phyloP scores from a whole-genome alignment of 1,284 basidiomycete genomes.

The Peniophora sp. region DNA sequence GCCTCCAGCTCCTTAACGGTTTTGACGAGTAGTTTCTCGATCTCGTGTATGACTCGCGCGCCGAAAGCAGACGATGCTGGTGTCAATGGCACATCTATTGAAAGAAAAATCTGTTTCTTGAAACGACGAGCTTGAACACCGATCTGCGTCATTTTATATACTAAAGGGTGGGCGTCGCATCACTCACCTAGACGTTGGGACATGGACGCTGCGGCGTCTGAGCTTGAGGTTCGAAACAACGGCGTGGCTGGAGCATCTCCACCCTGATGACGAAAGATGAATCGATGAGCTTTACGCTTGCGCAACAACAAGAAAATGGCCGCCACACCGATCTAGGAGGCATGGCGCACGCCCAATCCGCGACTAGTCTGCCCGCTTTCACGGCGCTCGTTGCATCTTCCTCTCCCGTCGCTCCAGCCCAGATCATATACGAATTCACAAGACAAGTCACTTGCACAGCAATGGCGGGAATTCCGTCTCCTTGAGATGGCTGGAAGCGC shows the following conservation, averaged over 20 bases:
- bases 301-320: slow-evolving; percentile 1
- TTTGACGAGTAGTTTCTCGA: slow-evolving; percentile 50
- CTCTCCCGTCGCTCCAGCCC: slow-evolving; percentile 60
- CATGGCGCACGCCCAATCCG: slow-evolving; percentile 85
- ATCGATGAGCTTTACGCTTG: slow-evolving; percentile 6
- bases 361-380: slow-evolving; percentile 48
- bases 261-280: background rate
- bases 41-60: slow-evolving; percentile 37
- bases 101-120: slow-evolving; percentile 62
- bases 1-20: slow-evolving; percentile 35
- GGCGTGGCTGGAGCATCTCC: slow-evolving; percentile 47
- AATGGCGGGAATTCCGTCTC: slow-evolving; percentile 47
- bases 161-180: slow-evolving; percentile 20
- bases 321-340: slow-evolving; percentile 39
- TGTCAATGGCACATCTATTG: slow-evolving; percentile 50
- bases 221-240: slow-evolving; percentile 55
- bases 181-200: slow-evolving; percentile 66
- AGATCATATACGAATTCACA: slow-evolving; percentile 73
- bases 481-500: slow-evolving; percentile 36
- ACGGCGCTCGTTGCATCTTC: slow-evolving; percentile 43
- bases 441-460: slow-evolving; percentile 64
- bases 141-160: background rate
- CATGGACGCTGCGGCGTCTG: slow-evolving; percentile 66
- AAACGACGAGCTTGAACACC: slow-evolving; percentile 46
- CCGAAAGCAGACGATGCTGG: slow-evolving; percentile 37